Conservation (phyloP, 129 eudicot species). For the Flaveria brownii region DNA sequence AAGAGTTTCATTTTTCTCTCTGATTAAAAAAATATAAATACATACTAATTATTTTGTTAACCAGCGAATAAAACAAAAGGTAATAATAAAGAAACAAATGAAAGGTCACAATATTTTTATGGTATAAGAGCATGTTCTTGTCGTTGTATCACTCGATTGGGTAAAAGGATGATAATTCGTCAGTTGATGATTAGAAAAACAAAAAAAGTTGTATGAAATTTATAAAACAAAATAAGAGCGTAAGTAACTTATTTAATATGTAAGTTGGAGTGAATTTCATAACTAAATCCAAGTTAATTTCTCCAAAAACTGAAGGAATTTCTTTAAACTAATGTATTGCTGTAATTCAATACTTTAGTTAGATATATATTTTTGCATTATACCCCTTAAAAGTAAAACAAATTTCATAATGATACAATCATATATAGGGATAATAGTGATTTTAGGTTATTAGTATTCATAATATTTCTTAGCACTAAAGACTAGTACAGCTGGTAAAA, state of each 20-base stretch:
- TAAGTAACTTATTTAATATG: neutral
- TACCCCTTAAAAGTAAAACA: neutral
- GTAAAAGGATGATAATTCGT: neutral
- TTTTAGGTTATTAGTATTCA: neutral
- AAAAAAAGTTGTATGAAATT: neutral
- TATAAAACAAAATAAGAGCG: neutral
- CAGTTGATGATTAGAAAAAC: neutral
- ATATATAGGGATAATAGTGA: neutral
- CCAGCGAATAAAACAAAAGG: neutral
- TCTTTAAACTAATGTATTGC: neutral
- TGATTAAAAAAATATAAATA: neutral
- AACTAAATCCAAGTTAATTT: neutral
- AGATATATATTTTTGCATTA: neutral
- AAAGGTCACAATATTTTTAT: neutral
- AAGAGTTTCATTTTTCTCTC: neutral
- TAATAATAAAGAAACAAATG: neutral
- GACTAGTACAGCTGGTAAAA: neutral
- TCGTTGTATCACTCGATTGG: neutral
- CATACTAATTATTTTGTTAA: neutral
- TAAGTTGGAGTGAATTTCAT: neutral
- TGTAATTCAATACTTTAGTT: neutral
- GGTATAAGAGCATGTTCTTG: neutral
- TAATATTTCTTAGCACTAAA: neutral
- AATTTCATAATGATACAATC: neutral
- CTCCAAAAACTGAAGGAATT: neutral